phyloP scores from a whole-genome alignment of 805 yeast genomes.

The Limtongia smithiae region DNA sequence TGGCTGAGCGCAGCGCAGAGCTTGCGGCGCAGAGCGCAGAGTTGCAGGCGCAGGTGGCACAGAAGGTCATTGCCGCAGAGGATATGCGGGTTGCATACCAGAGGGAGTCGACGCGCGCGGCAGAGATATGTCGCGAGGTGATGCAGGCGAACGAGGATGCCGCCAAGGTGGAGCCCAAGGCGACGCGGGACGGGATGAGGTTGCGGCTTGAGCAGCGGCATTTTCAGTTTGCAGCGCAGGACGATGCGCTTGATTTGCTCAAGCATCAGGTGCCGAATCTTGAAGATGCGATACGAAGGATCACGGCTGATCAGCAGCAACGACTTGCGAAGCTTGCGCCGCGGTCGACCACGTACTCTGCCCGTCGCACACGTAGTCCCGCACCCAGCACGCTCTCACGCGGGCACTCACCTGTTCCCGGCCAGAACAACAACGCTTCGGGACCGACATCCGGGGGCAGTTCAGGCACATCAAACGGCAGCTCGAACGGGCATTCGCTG shows the following conservation, averaged over 20 bases:
- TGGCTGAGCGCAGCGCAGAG: slow-evolving; percentile 44
- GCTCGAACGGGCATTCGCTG: too few relatives aligned
- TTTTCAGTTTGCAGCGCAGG: slow-evolving; percentile 35
- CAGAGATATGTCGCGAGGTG: slow-evolving; percentile 36
- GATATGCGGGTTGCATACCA: slow-evolving; percentile 45
- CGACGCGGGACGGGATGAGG: slow-evolving; percentile 33
- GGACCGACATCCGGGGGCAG: too few relatives aligned
- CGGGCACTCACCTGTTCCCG: too few relatives aligned
- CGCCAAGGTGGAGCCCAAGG: slow-evolving; percentile 24
- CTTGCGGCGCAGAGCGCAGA: slow-evolving; percentile 42
- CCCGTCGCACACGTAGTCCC: too few relatives aligned
- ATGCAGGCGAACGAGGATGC: slow-evolving; percentile 32
- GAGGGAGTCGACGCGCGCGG: slow-evolving; percentile 35
- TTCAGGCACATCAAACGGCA: too few relatives aligned
- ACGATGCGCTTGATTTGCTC: slow-evolving; percentile 33
- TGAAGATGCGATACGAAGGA: slow-evolving; percentile 35
- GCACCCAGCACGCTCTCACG: too few relatives aligned
- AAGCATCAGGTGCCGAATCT: slow-evolving; percentile 32
- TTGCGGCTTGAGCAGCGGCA: slow-evolving; percentile 34
- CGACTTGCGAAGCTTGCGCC: slow-evolving; percentile 10
- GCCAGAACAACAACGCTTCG: too few relatives aligned
- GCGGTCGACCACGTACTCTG: too few relatives aligned
- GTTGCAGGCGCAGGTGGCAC: slow-evolving; percentile 44
- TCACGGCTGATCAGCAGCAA: slow-evolving; percentile 27
- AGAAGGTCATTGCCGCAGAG: slow-evolving; percentile 54